Evolutionary conservation across 225 moss, liverwort and hornwort species (phyloP), one percentile per base, ranked within the genome.

Genomic region (Marchantia polymorpha): DNA sequence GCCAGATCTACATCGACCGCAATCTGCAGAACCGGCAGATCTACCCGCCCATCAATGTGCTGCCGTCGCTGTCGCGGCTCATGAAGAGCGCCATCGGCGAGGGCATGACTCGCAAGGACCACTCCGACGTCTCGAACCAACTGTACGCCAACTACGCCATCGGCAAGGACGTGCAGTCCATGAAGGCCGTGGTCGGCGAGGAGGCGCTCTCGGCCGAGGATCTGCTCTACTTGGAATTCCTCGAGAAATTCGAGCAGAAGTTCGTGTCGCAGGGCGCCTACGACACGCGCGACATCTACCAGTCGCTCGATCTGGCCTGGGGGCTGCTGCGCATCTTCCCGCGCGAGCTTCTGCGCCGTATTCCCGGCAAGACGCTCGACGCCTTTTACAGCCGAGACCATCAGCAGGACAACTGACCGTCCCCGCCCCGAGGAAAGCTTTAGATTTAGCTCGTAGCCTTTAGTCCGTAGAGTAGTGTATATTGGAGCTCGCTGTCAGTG

Each of bases 121-220:
- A 83, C 87, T 91, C 79, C 91, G 91, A 12, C 88, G 90, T 83
- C 86, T 91, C 56, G 90, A 85, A 76, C 83, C 91, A 95, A 93
- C 88, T 95, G 81, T 93, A 93, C 80, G 93, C 92, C 70, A 93
- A 95, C 47, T 93, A 92, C 81, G 93, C 93, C 26, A 93, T 93
- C 15, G 93, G 91, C 53, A 95, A 93, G 91, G 95, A 95, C 63
- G 95, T 95, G 81, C 95, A 95, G 83, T 90, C 95, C 71, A 95
- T 95, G 95, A 93, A 95, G 88, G 95, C 95, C 79, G 95, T 95
- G 63, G 93, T 95, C 69, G 95, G 95, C 71, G 95, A 95, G 83
- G 95, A 95, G 80, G 95, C 93, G 14, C 83, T 95, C 79, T 95
- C 95, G 58, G 93, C 93, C 29, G 92, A 95, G 83, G 95, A 95